These are phyloP conservation scores for Ophiostoma piceae DNA, from an alignment of 2,329 filamentous ascomycete genomes.

Conservation along the genomic window DNA sequence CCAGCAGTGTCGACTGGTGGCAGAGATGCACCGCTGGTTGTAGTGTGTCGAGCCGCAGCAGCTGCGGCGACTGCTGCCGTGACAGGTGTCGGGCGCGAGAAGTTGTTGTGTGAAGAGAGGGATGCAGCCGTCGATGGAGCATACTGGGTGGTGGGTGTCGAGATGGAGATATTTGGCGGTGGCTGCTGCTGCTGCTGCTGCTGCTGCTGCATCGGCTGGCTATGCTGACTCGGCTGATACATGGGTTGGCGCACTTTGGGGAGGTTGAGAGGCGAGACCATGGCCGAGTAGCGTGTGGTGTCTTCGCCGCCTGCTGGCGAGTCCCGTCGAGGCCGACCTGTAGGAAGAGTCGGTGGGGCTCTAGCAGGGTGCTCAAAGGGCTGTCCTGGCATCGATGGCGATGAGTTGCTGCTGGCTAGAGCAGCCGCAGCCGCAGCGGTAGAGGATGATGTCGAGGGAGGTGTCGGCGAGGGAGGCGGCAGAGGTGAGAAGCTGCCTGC, in stretches of 20 bases:
- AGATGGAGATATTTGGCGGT: neutral
- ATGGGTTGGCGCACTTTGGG: conserved; percentile 39
- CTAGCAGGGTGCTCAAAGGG: conserved; percentile 12
- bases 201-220: neutral
- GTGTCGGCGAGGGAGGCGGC: conserved; percentile 30
- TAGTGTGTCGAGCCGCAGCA: conserved; percentile 22
- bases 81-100: conserved; percentile 49
- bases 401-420: conserved; percentile 25
- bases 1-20: neutral
- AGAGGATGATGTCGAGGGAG: neutral
- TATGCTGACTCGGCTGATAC: neutral
- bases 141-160: neutral
- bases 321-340: conserved; percentile 38
- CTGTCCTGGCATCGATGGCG: neutral
- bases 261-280: conserved; percentile 38
- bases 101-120: conserved; percentile 46
- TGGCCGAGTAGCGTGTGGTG: conserved; percentile 23
- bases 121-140: conserved; percentile 32
- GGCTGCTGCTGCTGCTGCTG: conserved; percentile 13
- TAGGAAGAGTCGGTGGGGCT: conserved; percentile 30
- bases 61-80: conserved; percentile 32
- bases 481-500: conserved; percentile 55
- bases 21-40: conserved; percentile 5
- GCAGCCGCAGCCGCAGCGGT: conserved; percentile 27
- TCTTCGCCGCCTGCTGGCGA: conserved; percentile 44